Conservation (phyloP, 2,329 filamentous ascomycete genomes). For the Fusarium algeriense region DNA sequence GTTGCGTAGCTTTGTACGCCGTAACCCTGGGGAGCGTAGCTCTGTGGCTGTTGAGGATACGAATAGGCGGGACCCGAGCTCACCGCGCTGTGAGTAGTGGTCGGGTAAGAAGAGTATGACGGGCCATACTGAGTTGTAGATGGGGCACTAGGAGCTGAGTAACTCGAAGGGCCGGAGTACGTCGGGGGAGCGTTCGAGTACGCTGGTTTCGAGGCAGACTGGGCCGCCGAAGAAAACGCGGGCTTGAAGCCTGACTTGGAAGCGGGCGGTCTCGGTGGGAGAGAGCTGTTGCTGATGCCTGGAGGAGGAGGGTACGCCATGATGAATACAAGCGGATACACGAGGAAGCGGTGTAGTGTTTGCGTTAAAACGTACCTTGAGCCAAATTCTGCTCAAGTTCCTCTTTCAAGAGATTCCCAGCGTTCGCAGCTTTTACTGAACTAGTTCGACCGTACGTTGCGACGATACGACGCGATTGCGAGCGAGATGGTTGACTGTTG, state of each 20-base stretch:
- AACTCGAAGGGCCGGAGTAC: constrained; percentile 49
- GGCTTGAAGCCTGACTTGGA: constrained; percentile 62
- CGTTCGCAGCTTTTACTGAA: constrained; percentile 7
- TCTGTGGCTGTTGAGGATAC: constrained; percentile 46
- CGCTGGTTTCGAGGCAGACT: constrained; percentile 53
- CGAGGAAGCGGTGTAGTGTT: constrained; percentile 41
- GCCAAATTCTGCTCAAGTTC: constrained; percentile 55
- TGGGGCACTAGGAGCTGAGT: constrained; percentile 52
- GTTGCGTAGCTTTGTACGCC: constrained; percentile 49
- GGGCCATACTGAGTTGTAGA: constrained; percentile 60
- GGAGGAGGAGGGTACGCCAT: constrained; percentile 91
- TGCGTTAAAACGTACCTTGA: constrained; percentile 64
- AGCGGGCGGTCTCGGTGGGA: constrained; percentile 82
- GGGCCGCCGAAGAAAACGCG: constrained; percentile 60
- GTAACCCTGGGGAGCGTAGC: constrained; percentile 49
- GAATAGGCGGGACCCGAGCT: constrained; percentile 45
- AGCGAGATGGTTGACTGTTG: constrained; percentile 14
- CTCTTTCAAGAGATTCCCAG: constrained; percentile 30
- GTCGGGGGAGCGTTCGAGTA: constrained; percentile 50
- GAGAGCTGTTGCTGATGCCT: constrained; percentile 67
- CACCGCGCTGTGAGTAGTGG: constrained; percentile 43
- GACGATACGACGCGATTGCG: constrained; percentile 12
- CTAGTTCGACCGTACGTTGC: constrained; percentile 2
- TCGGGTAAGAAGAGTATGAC: constrained; percentile 55
- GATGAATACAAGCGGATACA: constrained; percentile 66